Conservation (phyloP, 805 yeast genomes). For the Metschnikowia colocasiae region DNA sequence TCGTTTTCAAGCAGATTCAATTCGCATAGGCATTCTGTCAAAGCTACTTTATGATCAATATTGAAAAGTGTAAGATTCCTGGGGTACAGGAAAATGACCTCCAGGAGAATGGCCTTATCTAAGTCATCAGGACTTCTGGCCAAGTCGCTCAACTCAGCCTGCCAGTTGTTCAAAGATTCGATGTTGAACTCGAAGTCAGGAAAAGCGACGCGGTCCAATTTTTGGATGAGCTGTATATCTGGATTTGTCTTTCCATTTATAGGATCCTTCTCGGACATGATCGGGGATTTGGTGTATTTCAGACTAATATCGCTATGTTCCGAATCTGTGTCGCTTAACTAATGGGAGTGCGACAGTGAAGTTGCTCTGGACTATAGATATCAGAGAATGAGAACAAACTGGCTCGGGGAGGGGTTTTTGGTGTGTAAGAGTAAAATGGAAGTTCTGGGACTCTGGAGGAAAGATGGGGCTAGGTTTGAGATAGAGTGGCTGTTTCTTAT, state of each 20-base stretch:
- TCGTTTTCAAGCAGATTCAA: constrained; percentile 19
- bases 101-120: constrained; percentile 21
- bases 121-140: constrained; percentile 21
- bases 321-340: not conserved
- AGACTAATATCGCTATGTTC: not conserved
- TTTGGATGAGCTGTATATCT: not conserved
- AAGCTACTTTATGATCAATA: constrained; percentile 7
- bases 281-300: not conserved
- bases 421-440: not conserved
- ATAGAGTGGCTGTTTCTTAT: not conserved
- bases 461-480: not conserved
- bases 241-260: not conserved
- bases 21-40: constrained; percentile 15
- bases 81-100: constrained; percentile 22
- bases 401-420: not conserved
- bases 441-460: not conserved
- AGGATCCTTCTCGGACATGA: not conserved
- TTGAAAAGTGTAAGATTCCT: constrained; percentile 6
- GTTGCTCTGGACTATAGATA: not conserved
- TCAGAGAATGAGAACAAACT: not conserved
- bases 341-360: not conserved
- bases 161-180: constrained; percentile 34
- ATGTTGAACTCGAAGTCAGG: constrained; percentile 25
- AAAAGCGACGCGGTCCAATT: constrained; percentile 15
- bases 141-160: constrained; percentile 30